Evolutionary conservation across 2,329 filamentous ascomycete species (phyloP), one percentile per base, ranked within the genome.

Genomic region (Hypoxylon sp.): DNA sequence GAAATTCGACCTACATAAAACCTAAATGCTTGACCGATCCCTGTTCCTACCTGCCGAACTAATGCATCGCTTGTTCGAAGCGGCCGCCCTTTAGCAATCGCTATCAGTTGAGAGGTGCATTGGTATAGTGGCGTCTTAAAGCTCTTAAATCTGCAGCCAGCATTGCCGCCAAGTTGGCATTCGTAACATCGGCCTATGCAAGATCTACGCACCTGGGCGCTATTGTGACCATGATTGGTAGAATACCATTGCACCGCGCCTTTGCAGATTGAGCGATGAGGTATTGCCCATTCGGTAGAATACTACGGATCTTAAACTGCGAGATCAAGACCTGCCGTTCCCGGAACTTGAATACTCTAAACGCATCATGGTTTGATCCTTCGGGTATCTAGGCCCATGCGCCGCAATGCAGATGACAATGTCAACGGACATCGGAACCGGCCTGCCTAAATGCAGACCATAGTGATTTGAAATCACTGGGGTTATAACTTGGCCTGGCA

Each of bases 281-380:
- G 19, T 63, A 47, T 37, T 37, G 27, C 30, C 16, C 14, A 23
- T 50, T 53, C 39, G 34, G 46, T 45, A 48, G 58, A 48, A 55
- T 66, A 62, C 53, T 39, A 61, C 56, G 25, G 27, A 29, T 39
- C 27, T 61, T 21, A 34, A 50, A 45, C 2, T 41, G 23, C 23
- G 25, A n/a, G n/a, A 55, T 14, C n/a, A 30, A 65, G 54, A 65
- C 57, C 61, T 65, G 29, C 61, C 50, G 27, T 41, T 65, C 54
- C 50, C 25, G 55, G 54, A 65, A 41, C 51, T 45, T 62, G 51
- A 21, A 7, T 41, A 5, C 48, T 39, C 30, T 56, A 53, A 57
- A 27, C 11, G 11, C 23, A 19, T 27, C 19, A 54, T 56, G 56
- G 55, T 45, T 23, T 25, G 39, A 65, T 65, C 62, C 62, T 65